phyloP scores from a whole-genome alignment of 495 filamentous ascomycete species.

The Neurospora africana region DNA sequence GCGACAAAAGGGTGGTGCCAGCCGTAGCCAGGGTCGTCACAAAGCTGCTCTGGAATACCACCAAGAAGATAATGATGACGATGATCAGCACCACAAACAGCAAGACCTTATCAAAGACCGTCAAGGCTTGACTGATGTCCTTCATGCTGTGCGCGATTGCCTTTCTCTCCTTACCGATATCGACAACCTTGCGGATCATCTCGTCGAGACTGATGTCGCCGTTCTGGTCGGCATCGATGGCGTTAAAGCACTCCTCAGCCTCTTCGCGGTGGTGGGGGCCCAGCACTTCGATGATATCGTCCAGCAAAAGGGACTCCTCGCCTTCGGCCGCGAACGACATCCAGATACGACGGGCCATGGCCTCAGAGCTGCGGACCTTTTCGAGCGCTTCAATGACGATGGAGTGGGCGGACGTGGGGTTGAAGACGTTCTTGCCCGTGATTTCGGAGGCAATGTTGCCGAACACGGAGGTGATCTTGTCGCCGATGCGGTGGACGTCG shows the following conservation, averaged over 20 bases:
- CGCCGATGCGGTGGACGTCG: constrained; percentile 71
- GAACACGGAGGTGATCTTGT: constrained; percentile 83
- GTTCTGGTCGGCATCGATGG: constrained; percentile 78
- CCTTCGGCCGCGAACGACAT: constrained; percentile 96
- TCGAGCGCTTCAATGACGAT: constrained; percentile 83
- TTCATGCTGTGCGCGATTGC: constrained; percentile 86
- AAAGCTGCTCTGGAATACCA: constrained; percentile 76
- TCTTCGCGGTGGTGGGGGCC: constrained; percentile 58
- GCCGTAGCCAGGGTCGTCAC: constrained; percentile 85
- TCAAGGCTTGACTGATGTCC: constrained; percentile 91
- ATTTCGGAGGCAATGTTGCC: constrained; percentile 93
- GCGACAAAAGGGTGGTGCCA: constrained; percentile 83
- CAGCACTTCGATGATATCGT: constrained; percentile 82
- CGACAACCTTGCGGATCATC: constrained; percentile 80
- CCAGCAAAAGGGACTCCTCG: constrained; percentile 61
- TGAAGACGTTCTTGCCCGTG: constrained; percentile 89
- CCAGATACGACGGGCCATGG: constrained; percentile 85
- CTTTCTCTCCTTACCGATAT: constrained; percentile 72
- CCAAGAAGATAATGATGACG: constrained; percentile 77
- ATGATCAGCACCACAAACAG: constrained; percentile 68
- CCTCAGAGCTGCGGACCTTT: constrained; percentile 70
- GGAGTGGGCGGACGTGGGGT: constrained; percentile 77
- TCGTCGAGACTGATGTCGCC: constrained; percentile 91
- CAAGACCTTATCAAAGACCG: constrained; percentile 78
- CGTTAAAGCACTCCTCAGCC: constrained; percentile 71